Percentiles rank a stretch among this genome's conserved stretches.
Conservation (phyloP, 495 filamentous ascomycete genomes). For the Glarea lozoyensis region DNA sequence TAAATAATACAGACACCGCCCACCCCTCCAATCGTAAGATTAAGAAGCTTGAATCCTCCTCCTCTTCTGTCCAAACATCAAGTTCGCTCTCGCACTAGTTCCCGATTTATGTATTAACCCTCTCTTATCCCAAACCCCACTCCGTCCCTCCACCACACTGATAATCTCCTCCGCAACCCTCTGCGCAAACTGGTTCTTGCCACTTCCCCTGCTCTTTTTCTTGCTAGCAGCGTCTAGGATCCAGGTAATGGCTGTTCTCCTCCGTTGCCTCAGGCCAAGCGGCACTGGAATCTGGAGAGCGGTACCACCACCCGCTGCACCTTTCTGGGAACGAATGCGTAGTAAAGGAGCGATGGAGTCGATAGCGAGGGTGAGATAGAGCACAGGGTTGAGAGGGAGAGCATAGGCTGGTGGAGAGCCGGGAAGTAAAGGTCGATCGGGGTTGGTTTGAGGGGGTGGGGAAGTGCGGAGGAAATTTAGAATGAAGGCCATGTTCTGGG, state of each 20-base stretch:
- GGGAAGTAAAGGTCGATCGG: slow-evolving; percentile 60
- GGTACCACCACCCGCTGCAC: slow-evolving; percentile 75
- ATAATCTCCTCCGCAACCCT: slow-evolving; percentile 83
- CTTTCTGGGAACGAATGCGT: slow-evolving; percentile 63
- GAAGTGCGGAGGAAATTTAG: slow-evolving; percentile 81
- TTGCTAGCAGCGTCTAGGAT: slow-evolving; percentile 74
- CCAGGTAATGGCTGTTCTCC: slow-evolving; percentile 73
- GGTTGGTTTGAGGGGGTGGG: slow-evolving; percentile 61
- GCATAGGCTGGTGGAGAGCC: slow-evolving; percentile 62
- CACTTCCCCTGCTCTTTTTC: slow-evolving; percentile 54
- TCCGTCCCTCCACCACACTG: slow-evolving; percentile 77
- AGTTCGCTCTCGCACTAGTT: slow-evolving; percentile 63
- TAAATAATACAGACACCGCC: no score
- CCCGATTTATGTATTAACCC: slow-evolving; percentile 63
- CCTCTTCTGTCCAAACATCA: slow-evolving; percentile 29
- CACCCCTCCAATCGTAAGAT: not conserved
- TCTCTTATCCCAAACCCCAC: slow-evolving; percentile 73
- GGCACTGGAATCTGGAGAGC: slow-evolving; percentile 78
- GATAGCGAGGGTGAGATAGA: slow-evolving; percentile 78
- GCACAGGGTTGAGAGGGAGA: slow-evolving; percentile 67
- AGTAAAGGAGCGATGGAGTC: slow-evolving; percentile 92
- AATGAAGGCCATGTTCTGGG: slow-evolving; percentile 75
- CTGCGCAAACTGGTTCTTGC: slow-evolving; percentile 56
- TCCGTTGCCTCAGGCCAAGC: slow-evolving; percentile 60
- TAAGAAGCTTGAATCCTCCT: slow-evolving; percentile 1